These are phyloP conservation scores for Nakaseomyces nivariensis DNA, from an alignment of 1,139 yeast genomes.

Conservation along the genomic window DNA sequence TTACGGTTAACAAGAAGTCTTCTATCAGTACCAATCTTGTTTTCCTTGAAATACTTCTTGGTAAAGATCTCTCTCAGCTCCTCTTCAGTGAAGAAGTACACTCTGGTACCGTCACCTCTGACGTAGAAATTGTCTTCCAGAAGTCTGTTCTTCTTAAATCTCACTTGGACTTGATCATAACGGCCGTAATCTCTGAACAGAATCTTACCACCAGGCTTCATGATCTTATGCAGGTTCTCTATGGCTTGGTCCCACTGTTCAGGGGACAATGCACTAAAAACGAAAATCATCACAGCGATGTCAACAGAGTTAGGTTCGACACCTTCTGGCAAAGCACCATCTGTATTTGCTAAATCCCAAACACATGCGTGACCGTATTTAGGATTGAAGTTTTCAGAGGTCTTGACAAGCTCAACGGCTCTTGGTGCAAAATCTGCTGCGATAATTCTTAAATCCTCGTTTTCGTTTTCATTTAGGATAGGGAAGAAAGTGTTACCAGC, in stretches of 20 bases:
- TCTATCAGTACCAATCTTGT: slow-evolving; percentile 80
- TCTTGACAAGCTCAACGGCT: slow-evolving; percentile 77
- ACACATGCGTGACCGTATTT: slow-evolving; percentile 74
- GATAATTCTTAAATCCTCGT: slow-evolving; percentile 59
- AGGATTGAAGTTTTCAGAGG: slow-evolving; percentile 50
- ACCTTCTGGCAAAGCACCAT: slow-evolving; percentile 70
- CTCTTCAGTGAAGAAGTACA: slow-evolving; percentile 91
- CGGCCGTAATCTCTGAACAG: slow-evolving; percentile 92
- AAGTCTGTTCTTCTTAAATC: slow-evolving; percentile 82
- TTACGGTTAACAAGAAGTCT: slow-evolving; percentile 85
- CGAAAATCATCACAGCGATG: slow-evolving; percentile 85
- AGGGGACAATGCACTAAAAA: slow-evolving; percentile 87
- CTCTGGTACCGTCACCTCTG: slow-evolving; percentile 97
- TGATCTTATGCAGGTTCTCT: slow-evolving; percentile 51
- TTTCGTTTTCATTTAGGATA: slow-evolving; percentile 68
- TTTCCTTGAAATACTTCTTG: slow-evolving; percentile 48
- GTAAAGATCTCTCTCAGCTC: slow-evolving; percentile 73
- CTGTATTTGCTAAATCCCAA: slow-evolving; percentile 87
- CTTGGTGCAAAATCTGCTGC: slow-evolving; percentile 89
- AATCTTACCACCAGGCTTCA: slow-evolving; percentile 89
- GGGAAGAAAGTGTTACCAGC: slow-evolving; percentile 97
- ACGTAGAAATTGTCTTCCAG: slow-evolving; percentile 89
- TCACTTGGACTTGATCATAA: slow-evolving; percentile 88
- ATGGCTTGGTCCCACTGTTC: slow-evolving; percentile 83
- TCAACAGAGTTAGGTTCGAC: slow-evolving; percentile 77